These are phyloP conservation scores for Onygena corvina DNA, from an alignment of 2,329 filamentous ascomycete genomes.

Conservation along the genomic window DNA sequence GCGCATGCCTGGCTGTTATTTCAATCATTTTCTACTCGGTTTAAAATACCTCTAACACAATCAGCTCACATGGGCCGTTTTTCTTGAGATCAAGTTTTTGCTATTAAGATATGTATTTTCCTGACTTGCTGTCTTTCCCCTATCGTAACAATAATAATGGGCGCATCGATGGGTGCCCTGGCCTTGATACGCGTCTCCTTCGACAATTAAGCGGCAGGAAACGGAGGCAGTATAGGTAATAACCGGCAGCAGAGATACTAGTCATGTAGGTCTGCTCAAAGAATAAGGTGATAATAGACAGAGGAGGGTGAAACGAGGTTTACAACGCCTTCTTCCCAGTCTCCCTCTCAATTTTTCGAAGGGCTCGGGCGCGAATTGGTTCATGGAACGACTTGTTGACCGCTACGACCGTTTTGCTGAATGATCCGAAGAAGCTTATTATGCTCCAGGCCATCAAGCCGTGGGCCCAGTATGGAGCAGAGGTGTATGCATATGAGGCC, in stretches of 20 bases:
- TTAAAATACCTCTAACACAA: background rate
- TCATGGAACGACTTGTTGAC: conserved; percentile 63
- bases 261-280: background rate
- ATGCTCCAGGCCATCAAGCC: conserved; percentile 77
- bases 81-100: background rate
- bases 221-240: background rate
- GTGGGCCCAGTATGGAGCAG: conserved; percentile 89
- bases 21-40: background rate
- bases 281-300: background rate
- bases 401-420: conserved; percentile 45
- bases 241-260: background rate
- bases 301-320: conserved; percentile 6
- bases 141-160: background rate
- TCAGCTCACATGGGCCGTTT: background rate
- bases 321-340: conserved; percentile 42
- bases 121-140: background rate
- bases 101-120: background rate
- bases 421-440: conserved; percentile 47
- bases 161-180: background rate
- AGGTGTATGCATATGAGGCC: conserved; percentile 68
- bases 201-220: background rate
- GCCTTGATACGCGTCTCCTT: background rate
- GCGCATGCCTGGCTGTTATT: background rate
- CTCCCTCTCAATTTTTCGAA: conserved; percentile 75
- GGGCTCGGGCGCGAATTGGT: conserved; percentile 66